Evolutionary conservation across 1,139 yeast species (phyloP).

Genomic region (Petasospora fabianii): DNA sequence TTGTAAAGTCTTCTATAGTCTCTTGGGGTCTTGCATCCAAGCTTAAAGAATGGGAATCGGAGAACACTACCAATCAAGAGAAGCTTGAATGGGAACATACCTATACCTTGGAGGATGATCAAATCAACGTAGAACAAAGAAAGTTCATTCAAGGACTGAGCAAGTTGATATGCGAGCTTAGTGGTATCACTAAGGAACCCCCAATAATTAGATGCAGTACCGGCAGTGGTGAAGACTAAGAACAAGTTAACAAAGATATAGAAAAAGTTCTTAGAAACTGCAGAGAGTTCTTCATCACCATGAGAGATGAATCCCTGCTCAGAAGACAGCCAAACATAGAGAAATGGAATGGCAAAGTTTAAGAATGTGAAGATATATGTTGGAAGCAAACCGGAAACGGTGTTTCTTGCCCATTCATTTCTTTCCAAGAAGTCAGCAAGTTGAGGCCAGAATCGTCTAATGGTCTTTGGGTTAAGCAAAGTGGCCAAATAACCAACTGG

Average conservation of each 20-base stretch:
- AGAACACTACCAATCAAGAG: constrained; percentile 61
- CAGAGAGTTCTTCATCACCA: constrained; percentile 71
- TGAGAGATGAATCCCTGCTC: constrained; percentile 71
- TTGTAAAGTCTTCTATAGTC: constrained; percentile 65
- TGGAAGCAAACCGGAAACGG: constrained; percentile 73
- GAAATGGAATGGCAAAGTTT: constrained; percentile 64
- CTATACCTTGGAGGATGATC: constrained; percentile 71
- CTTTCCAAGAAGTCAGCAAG: constrained; percentile 56
- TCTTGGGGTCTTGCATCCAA: constrained; percentile 62
- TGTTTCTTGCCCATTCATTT: constrained; percentile 65
- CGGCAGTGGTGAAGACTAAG: constrained; percentile 74
- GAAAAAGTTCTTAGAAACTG: constrained; percentile 73
- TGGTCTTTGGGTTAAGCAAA: constrained; percentile 65
- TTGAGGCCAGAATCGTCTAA: constrained; percentile 69
- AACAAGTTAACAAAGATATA: constrained; percentile 76
- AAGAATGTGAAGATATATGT: constrained; percentile 69
- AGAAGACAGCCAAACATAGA: constrained; percentile 62
- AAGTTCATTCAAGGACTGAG: constrained; percentile 64
- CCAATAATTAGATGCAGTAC: constrained; percentile 73
- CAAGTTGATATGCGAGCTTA: constrained; percentile 68
- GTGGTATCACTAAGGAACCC: constrained; percentile 77
- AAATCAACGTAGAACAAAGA: constrained; percentile 72
- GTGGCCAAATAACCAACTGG: constrained; percentile 76
- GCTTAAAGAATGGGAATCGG: constrained; percentile 55
- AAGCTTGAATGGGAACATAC: constrained; percentile 71